phyloP scores from a whole-genome alignment of 2,329 filamentous ascomycete genomes.

The Stenocarpella maydis region DNA sequence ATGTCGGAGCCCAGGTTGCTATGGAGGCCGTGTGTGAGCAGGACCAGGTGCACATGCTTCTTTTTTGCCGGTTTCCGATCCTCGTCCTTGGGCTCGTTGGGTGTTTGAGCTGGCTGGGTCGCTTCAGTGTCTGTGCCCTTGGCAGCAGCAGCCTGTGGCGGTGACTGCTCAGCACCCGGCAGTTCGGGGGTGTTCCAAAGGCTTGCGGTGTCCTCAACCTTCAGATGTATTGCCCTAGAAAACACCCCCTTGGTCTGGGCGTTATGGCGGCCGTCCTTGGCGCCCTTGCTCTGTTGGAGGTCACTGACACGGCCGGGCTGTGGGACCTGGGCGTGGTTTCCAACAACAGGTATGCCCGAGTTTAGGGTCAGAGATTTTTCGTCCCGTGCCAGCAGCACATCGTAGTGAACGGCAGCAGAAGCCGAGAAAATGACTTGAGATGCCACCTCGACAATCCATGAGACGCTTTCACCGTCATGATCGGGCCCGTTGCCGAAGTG shows the following conservation, averaged over 20 bases:
- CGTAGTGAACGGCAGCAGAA: slow-evolving; percentile 86
- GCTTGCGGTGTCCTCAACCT: slow-evolving; percentile 86
- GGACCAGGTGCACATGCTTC: slow-evolving; percentile 87
- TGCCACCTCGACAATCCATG: slow-evolving; percentile 90
- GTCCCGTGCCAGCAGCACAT: slow-evolving; percentile 86
- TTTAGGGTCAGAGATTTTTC: slow-evolving; percentile 79
- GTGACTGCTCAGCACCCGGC: slow-evolving; percentile 65
- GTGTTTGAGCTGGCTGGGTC: slow-evolving; percentile 27
- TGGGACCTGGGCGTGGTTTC: slow-evolving; percentile 56
- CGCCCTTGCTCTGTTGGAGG: slow-evolving; percentile 70
- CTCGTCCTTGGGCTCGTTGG: slow-evolving; percentile 34
- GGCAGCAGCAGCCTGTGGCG: slow-evolving; percentile 24
- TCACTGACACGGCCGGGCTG: slow-evolving; percentile 79
- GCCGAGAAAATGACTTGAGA: slow-evolving; percentile 95
- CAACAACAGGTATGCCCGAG: slow-evolving; percentile 55
- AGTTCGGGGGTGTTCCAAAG: slow-evolving; percentile 93
- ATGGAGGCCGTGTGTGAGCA: slow-evolving; percentile 93
- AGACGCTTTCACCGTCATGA: slow-evolving; percentile 66
- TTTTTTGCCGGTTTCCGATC: slow-evolving; percentile 54
- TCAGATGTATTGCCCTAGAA: slow-evolving; percentile 79
- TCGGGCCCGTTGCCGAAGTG: slow-evolving; percentile 55
- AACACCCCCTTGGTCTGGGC: slow-evolving; percentile 80
- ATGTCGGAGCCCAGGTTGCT: slow-evolving; percentile 96
- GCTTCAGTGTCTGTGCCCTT: slow-evolving; percentile 36
- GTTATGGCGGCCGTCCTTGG: slow-evolving; percentile 66